These are phyloP conservation scores for Epichloe sp. DNA, from an alignment of 2,329 filamentous ascomycete genomes.

Conservation along the genomic window DNA sequence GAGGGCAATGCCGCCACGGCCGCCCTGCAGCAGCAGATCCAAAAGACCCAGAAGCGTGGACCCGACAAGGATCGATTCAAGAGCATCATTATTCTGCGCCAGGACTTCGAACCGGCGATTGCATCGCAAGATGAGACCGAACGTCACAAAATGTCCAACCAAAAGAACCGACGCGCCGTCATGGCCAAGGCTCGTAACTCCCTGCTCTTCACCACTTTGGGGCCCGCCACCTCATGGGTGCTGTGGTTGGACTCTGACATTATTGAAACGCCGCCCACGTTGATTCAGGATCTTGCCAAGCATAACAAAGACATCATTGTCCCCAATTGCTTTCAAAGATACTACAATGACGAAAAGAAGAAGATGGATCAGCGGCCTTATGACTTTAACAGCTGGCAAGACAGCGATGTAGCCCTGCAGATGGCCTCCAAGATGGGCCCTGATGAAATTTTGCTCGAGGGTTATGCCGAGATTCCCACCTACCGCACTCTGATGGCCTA, in stretches of 20 bases:
- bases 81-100: constrained; percentile 83
- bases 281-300: constrained; percentile 83
- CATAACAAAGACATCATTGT: constrained; percentile 88
- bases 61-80: constrained; percentile 74
- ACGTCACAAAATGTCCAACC: constrained; percentile 81
- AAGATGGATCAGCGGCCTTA: constrained; percentile 69
- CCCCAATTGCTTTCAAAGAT: constrained; percentile 91
- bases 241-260: constrained; percentile 93
- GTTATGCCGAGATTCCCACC: constrained; percentile 85
- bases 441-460: constrained; percentile 87
- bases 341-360: constrained; percentile 54
- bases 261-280: constrained; percentile 66
- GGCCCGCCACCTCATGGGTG: constrained; percentile 86
- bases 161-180: constrained; percentile 71
- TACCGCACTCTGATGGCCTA: constrained; percentile 87
- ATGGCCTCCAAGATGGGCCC: constrained; percentile 69
- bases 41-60: constrained; percentile 67
- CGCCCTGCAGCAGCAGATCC: constrained; percentile 71
- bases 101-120: constrained; percentile 82
- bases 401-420: constrained; percentile 65
- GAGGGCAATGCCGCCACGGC: constrained; percentile 81
- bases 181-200: constrained; percentile 94
- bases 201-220: constrained; percentile 86
- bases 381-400: constrained; percentile 96
- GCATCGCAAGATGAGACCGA: constrained; percentile 73